phyloP scores from a whole-genome alignment of 345 rosid species.

The Acer yangbiense region DNA sequence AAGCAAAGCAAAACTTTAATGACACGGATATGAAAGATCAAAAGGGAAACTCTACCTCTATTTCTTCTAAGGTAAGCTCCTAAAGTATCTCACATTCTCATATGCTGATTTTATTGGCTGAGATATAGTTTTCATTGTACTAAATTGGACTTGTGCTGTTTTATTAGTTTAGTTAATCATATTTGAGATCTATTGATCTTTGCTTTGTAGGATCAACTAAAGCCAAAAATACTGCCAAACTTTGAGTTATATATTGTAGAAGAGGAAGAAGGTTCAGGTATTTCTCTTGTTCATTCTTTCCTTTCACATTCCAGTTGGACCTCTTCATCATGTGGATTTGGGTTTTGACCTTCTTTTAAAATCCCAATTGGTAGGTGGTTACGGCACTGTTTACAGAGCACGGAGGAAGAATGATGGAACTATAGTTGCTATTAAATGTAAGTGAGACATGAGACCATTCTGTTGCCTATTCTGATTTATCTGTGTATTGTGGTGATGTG shows the following conservation, averaged over 20 bases:
- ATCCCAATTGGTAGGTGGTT: constrained; percentile 73
- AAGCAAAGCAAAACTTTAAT: constrained; percentile 34
- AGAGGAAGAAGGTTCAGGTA: constrained; percentile 98
- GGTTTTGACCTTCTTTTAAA: constrained; percentile 18
- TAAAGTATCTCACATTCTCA: neutral
- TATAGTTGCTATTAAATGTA: constrained; percentile 92
- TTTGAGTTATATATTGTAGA: constrained; percentile 77
- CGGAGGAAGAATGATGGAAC: constrained; percentile 67
- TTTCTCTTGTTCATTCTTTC: constrained; percentile 1
- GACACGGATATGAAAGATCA: constrained; percentile 37
- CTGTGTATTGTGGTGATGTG: neutral
- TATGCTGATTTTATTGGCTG: neutral
- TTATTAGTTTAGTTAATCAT: neutral
- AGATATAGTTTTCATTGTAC: neutral
- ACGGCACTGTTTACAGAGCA: constrained; percentile 90
- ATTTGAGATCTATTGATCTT: neutral
- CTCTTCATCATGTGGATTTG: neutral
- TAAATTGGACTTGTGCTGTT: neutral
- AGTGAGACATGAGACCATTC: constrained; percentile 26
- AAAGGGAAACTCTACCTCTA: constrained; percentile 31
- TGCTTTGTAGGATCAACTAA: constrained; percentile 50
- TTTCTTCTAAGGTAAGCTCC: constrained; percentile 38
- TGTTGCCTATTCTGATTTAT: neutral
- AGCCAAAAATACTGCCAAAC: constrained; percentile 51
- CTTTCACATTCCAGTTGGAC: neutral